Percentiles rank a stretch among this genome's conserved stretches.
These are phyloP conservation scores for Umbelopsis sp. DNA, from an alignment of 192 early-diverging fungal species.

Conservation along the genomic window DNA sequence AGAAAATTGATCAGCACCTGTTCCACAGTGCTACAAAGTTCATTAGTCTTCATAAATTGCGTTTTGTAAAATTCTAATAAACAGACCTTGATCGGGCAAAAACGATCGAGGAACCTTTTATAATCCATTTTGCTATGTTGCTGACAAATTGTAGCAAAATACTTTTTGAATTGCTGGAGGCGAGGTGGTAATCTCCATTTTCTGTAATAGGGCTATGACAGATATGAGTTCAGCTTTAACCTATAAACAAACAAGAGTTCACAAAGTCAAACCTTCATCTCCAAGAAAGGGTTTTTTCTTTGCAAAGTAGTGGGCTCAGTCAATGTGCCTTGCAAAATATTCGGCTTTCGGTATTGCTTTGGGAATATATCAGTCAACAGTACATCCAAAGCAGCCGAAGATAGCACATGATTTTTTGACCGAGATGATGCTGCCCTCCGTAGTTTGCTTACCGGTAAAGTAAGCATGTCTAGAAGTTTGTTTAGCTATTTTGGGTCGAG, in stretches of 20 bases:
- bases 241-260: no score
- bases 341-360: constrained; percentile 2
- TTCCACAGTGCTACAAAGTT: background rate
- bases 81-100: constrained; percentile 22
- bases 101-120: background rate
- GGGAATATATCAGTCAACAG: background rate
- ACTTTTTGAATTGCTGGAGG: background rate
- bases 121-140: constrained; percentile 14
- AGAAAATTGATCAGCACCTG: background rate
- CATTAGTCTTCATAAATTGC: background rate
- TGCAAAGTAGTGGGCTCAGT: no score
- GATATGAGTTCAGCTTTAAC: background rate
- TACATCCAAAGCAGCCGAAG: background rate
- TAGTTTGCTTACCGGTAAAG: background rate
- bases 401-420: no score
- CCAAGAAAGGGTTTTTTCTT: background rate
- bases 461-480: background rate
- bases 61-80: no score
- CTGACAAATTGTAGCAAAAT: constrained; percentile 21
- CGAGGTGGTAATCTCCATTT: background rate
- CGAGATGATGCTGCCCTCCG: no score
- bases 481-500: background rate
- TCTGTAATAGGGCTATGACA: no score
- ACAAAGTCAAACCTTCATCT: background rate
- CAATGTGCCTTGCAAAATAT: background rate